Base-by-base conservation (phyloP, 1,139 yeast species). In the Saccharomyces pastorianus region DNA sequence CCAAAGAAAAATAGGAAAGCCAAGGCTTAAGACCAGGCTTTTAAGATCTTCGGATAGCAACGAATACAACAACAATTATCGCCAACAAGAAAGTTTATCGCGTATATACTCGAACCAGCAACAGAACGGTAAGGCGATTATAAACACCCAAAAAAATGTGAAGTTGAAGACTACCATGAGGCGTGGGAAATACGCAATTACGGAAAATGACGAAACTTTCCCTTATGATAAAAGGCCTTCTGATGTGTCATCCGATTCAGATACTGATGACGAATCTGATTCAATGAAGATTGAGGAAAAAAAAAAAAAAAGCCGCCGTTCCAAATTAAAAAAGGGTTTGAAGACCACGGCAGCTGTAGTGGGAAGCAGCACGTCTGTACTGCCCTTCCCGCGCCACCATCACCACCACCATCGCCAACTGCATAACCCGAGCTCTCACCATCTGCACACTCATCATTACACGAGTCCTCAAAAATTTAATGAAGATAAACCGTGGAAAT, bases 401-500 rank as follows among this genome's bases (percentile, higher is more conserved):
- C 44, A 58, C 20, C 44, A 29, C 9, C 60, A 55, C 31, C 53
- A 53, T 20, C 51, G 53, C 7, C 52, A 54, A n/a, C 56, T 56
- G 5, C 52, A 54, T 27, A 38, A 50, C 23, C 48, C 53, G 4
- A 38, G 11, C 6, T 38, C 44, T 13, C 32, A 46, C 11, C 32
- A 46, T 5, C 6, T 46, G 7, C 48, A 46, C 20, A 3, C 32
- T 5, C 17, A 26, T 11, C 48, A 46, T 34, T 49, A 55, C 11
- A 38, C 51, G 8, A 59, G 46, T 25, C 50, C 46, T 20, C 71
- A 75, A 47, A 68, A 71, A 25, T 91, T 93, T 68, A 86, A 93
- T 66, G 96, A 88, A 62, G 89, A 88, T 59, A 90, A 91, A 68
- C 98, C 98, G 0, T 93, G 99, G 98, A 93, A 91, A 64, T 84